Percentiles rank a stretch among this genome's conserved stretches.
These are phyloP conservation scores for Fusarium ambrosium DNA, from an alignment of 2,329 filamentous ascomycete species.

Conservation along the genomic window DNA sequence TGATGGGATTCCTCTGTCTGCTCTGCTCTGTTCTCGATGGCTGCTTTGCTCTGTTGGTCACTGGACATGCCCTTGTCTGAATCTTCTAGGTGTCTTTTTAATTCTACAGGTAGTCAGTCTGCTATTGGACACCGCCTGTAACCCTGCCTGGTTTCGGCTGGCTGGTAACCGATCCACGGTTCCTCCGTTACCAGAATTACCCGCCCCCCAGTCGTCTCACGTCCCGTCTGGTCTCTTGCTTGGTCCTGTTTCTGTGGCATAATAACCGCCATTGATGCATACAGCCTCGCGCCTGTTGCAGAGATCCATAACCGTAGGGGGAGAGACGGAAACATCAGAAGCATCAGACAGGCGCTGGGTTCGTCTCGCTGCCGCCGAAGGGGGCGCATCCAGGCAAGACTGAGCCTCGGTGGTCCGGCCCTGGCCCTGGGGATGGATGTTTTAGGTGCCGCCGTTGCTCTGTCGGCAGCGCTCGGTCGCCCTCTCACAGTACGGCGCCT, in stretches of 20 bases:
- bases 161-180: constrained; percentile 28
- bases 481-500: constrained; percentile 19
- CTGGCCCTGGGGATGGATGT: constrained; percentile 11
- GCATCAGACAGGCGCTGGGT: not conserved
- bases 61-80: constrained; percentile 15
- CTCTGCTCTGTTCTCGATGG: constrained; percentile 5
- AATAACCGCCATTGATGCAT: constrained; percentile 18
- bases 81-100: constrained; percentile 18
- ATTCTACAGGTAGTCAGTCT: constrained; percentile 4
- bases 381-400: constrained; percentile 1
- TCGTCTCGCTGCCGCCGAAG: constrained; percentile 25
- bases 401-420: not conserved
- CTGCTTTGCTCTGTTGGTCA: constrained; percentile 4
- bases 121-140: constrained; percentile 30
- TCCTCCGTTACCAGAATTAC: constrained; percentile 20
- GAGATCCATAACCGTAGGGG: not conserved
- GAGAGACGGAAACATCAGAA: constrained; percentile 26
- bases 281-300: constrained; percentile 18
- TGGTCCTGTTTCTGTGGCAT: not conserved
- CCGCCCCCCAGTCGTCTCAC: constrained; percentile 16
- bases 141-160: constrained; percentile 28
- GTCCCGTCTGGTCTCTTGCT: constrained; percentile 13
- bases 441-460: constrained; percentile 44
- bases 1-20: constrained; percentile 14
- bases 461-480: constrained; percentile 37